phyloP scores from a whole-genome alignment of 169 alveolate species.

The Babesia gibsoni region DNA sequence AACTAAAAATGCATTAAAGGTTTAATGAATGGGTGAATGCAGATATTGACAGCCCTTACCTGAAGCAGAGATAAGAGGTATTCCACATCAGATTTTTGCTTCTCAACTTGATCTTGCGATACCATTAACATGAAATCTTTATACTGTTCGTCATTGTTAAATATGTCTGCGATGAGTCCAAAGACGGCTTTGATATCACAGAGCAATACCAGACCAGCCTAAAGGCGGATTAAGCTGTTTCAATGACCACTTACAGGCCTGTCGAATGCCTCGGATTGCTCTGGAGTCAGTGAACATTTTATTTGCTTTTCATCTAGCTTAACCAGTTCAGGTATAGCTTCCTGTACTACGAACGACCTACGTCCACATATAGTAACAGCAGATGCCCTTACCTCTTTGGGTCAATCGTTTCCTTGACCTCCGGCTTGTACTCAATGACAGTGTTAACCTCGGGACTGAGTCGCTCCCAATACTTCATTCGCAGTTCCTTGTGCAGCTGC shows the following conservation, averaged over 20 bases:
- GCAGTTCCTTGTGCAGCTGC: slow-evolving; percentile 58
- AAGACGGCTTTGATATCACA: slow-evolving; percentile 51
- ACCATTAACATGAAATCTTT: slow-evolving; percentile 46
- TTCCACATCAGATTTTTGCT: slow-evolving; percentile 35
- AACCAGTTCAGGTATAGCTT: slow-evolving; percentile 59
- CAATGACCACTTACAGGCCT: slow-evolving; percentile 48
- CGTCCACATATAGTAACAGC: background rate
- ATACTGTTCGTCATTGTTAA: slow-evolving; percentile 12
- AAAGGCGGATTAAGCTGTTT: no score
- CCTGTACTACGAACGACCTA: slow-evolving; percentile 64
- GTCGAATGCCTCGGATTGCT: slow-evolving; percentile 49
- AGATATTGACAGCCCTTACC: background rate
- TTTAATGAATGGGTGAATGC: background rate
- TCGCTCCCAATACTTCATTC: slow-evolving; percentile 63
- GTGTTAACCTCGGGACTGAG: slow-evolving; percentile 46
- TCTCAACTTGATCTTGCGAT: slow-evolving; percentile 42
- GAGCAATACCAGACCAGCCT: slow-evolving; percentile 52
- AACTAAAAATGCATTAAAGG: slow-evolving; percentile 3
- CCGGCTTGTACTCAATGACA: slow-evolving; percentile 31
- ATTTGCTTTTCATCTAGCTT: slow-evolving; percentile 15
- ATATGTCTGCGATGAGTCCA: slow-evolving; percentile 20
- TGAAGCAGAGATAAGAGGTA: slow-evolving; percentile 35
- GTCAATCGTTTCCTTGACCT: slow-evolving; percentile 24
- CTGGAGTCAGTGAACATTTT: slow-evolving; percentile 22
- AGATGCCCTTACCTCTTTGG: slow-evolving; percentile 43